A percentile compares a stretch with the other conserved stretches of the same genome.
phyloP scores from a whole-genome alignment of 2,329 filamentous ascomycete species.

The Capronia americana region DNA sequence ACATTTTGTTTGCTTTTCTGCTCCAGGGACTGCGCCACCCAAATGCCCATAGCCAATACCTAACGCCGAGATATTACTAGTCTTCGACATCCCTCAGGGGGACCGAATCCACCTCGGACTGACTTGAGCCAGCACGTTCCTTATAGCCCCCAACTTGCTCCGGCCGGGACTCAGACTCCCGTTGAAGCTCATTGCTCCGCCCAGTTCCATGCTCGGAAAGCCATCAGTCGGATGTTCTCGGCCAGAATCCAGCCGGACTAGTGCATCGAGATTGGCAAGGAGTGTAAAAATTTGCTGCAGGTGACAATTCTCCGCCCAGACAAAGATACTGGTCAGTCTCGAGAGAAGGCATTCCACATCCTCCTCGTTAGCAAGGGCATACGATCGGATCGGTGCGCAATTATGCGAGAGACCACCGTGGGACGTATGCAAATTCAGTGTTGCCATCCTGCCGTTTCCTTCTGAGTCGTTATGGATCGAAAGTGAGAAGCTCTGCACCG shows the following conservation, averaged over 20 bases:
- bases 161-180: not conserved
- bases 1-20: not conserved
- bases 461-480: slow-evolving; percentile 22
- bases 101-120: slow-evolving; percentile 16
- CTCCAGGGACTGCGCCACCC: not conserved
- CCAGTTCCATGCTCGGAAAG: slow-evolving; percentile 10
- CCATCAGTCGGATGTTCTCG: slow-evolving; percentile 14
- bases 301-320: slow-evolving; percentile 31
- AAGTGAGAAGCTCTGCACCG: slow-evolving; percentile 30
- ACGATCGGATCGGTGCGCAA: slow-evolving; percentile 22
- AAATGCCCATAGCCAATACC: not conserved
- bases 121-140: slow-evolving; percentile 7
- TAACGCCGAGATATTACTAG: not conserved
- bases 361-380: slow-evolving; percentile 26
- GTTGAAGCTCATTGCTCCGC: not conserved
- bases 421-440: slow-evolving; percentile 26
- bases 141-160: slow-evolving; percentile 10
- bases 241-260: slow-evolving; percentile 21
- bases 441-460: slow-evolving; percentile 21
- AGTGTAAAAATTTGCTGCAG: slow-evolving; percentile 26
- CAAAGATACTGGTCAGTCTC: slow-evolving; percentile 27
- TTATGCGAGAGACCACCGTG: slow-evolving; percentile 19
- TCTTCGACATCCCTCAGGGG: not conserved
- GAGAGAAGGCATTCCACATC: slow-evolving; percentile 31
- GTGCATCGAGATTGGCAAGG: slow-evolving; percentile 25